A percentile compares a stretch with the other conserved stretches of the same genome.
These are phyloP conservation scores for Ophiorrhiza pumila DNA, from an alignment of 257 asterid genomes.

Conservation along the genomic window DNA sequence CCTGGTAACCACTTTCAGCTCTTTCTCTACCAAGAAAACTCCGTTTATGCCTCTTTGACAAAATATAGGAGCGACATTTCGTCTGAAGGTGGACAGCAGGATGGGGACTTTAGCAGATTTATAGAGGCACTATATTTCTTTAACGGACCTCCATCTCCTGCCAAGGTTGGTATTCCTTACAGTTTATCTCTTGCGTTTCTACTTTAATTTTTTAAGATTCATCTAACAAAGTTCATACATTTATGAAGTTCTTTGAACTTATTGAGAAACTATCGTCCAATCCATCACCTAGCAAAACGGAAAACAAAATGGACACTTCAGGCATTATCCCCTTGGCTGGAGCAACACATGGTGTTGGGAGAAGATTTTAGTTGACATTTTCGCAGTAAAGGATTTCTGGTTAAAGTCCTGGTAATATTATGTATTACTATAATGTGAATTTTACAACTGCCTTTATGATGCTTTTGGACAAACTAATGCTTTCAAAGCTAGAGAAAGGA, in stretches of 20 bases:
- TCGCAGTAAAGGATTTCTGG: constrained; percentile 61
- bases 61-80: constrained; percentile 39
- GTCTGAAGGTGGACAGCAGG: constrained; percentile 60
- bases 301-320: constrained; percentile 55
- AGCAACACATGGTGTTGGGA: constrained; percentile 97
- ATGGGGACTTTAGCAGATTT: constrained; percentile 94
- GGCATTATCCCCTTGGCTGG: constrained; percentile 79
- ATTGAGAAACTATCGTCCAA: constrained; percentile 88
- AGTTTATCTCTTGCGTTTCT: constrained; percentile 11
- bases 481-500: not conserved
- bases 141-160: constrained; percentile 96
- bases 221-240: constrained; percentile 40
- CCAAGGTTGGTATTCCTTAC: constrained; percentile 52
- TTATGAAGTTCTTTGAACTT: constrained; percentile 76
- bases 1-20: constrained; percentile 29
- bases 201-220: not conserved
- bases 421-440: not conserved
- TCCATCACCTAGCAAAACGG: constrained; percentile 72
- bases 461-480: not conserved
- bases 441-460: not conserved
- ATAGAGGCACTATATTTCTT: constrained; percentile 76
- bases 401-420: constrained; percentile 73
- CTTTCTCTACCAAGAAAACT: constrained; percentile 28
- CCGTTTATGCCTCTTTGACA: constrained; percentile 32
- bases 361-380: constrained; percentile 81